Percentiles rank a stretch among this genome's conserved stretches.
These are phyloP conservation scores for Zygosaccharomyces rouxii DNA, from an alignment of 805 yeast genomes.

Conservation along the genomic window DNA sequence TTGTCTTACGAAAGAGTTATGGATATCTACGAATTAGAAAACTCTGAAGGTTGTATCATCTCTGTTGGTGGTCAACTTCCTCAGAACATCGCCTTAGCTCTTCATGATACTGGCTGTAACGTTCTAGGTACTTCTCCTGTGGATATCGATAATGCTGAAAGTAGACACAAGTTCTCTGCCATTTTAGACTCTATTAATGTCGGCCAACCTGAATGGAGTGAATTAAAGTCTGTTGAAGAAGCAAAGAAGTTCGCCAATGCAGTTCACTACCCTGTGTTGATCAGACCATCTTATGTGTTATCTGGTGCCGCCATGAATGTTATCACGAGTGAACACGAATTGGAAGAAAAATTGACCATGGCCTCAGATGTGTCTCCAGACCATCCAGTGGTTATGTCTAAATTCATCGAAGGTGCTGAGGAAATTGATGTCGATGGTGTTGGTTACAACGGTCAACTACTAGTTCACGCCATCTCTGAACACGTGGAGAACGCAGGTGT, in stretches of 20 bases:
- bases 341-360: conserved; percentile 73
- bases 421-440: conserved; percentile 98
- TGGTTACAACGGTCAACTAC: conserved; percentile 79
- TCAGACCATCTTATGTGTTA: conserved; percentile 94
- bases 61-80: conserved; percentile 98
- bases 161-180: conserved; percentile 94
- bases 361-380: conserved; percentile 94
- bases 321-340: conserved; percentile 71
- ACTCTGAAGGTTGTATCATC: conserved; percentile 85
- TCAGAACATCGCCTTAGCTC: conserved; percentile 86
- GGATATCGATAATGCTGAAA: conserved; percentile 96
- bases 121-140: conserved; percentile 92
- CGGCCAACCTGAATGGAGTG: conserved; percentile 98
- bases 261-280: conserved; percentile 93
- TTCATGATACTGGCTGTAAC: conserved; percentile 78
- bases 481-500: conserved; percentile 99
- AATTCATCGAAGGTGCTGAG: conserved; percentile 91
- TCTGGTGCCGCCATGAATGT: conserved; percentile 99
- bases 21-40: conserved; percentile 94
- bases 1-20: conserved; percentile 91
- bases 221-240: conserved; percentile 77
- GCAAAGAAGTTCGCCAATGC: conserved; percentile 80
- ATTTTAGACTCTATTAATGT: conserved; percentile 88
- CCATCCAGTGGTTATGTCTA: conserved; percentile 95
- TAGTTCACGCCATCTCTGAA: conserved; percentile 94